Conservation (phyloP, 495 filamentous ascomycete genomes). For the Trichoderma gamsii region DNA sequence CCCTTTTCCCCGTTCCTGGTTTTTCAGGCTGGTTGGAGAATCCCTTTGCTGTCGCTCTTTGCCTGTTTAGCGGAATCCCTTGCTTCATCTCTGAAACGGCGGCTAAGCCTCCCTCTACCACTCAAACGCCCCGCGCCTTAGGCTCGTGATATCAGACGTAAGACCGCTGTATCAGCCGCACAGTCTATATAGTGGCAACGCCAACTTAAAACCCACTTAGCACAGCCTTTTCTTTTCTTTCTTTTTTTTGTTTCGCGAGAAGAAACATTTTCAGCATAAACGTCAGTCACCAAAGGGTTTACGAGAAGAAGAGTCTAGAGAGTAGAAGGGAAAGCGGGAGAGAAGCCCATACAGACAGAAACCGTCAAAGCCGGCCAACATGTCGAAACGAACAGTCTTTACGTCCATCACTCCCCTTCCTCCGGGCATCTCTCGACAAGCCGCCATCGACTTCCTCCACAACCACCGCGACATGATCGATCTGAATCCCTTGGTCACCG, state of each 20-base stretch:
- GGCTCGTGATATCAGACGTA: slow-evolving; percentile 12
- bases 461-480: slow-evolving; percentile 73
- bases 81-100: slow-evolving; percentile 12
- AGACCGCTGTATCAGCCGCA: background rate
- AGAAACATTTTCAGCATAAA: background rate
- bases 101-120: background rate
- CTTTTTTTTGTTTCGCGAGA: background rate
- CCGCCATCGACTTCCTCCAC: slow-evolving; percentile 63
- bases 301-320: background rate
- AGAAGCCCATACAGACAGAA: background rate
- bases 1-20: background rate
- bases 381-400: slow-evolving; percentile 53
- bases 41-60: background rate
- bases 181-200: background rate
- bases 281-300: background rate
- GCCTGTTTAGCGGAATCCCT: background rate
- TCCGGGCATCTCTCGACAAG: slow-evolving; percentile 54
- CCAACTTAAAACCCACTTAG: background rate
- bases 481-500: slow-evolving; percentile 70
- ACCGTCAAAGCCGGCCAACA: slow-evolving; percentile 22
- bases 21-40: background rate
- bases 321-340: background rate
- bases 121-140: slow-evolving; percentile 1
- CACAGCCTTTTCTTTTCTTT: background rate
- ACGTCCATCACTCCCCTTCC: slow-evolving; percentile 70